Evolutionary conservation across 345 rosid genomes (phyloP).

Genomic region (Anastatica hierochuntica): DNA sequence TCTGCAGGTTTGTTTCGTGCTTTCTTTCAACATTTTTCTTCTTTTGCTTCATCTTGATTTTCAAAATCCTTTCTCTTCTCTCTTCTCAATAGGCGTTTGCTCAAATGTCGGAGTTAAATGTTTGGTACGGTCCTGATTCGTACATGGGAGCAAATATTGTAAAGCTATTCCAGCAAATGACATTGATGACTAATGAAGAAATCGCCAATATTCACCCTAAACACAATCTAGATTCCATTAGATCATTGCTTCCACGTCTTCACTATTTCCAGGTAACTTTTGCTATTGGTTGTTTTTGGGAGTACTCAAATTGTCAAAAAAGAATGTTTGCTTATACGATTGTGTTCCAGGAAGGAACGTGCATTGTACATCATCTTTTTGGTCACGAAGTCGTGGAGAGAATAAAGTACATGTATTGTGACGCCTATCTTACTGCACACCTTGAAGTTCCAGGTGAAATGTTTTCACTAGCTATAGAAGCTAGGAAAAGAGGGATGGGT

Average conservation of each 20-base stretch:
- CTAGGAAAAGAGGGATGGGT: slow-evolving; percentile 92
- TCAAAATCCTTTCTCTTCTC: slow-evolving; percentile 1
- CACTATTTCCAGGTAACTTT: slow-evolving; percentile 66
- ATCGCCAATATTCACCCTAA: slow-evolving; percentile 61
- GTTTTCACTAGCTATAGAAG: slow-evolving; percentile 95
- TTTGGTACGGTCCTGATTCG: slow-evolving; percentile 96
- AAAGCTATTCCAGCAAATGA: slow-evolving; percentile 79
- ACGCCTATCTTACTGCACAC: slow-evolving; percentile 91
- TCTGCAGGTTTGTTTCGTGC: slow-evolving; percentile 55
- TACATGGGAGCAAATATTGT: slow-evolving; percentile 97
- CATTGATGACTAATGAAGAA: slow-evolving; percentile 83
- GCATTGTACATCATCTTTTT: slow-evolving; percentile 90
- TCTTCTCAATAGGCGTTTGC: slow-evolving; percentile 58
- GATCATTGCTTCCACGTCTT: slow-evolving; percentile 55
- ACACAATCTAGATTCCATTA: slow-evolving; percentile 56
- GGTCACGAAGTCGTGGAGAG: slow-evolving; percentile 82
- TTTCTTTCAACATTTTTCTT: background rate
- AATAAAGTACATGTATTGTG: slow-evolving; percentile 78
- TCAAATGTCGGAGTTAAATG: slow-evolving; percentile 61
- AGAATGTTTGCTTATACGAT: background rate
- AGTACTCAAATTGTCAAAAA: background rate
- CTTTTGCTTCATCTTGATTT: background rate
- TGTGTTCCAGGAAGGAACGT: slow-evolving; percentile 64
- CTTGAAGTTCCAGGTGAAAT: slow-evolving; percentile 98
- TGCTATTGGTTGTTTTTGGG: background rate